Percentiles rank a stretch among this genome's conserved stretches.
Conservation (phyloP, 2,329 filamentous ascomycete genomes). For the Aspergillus costaricaensis region DNA sequence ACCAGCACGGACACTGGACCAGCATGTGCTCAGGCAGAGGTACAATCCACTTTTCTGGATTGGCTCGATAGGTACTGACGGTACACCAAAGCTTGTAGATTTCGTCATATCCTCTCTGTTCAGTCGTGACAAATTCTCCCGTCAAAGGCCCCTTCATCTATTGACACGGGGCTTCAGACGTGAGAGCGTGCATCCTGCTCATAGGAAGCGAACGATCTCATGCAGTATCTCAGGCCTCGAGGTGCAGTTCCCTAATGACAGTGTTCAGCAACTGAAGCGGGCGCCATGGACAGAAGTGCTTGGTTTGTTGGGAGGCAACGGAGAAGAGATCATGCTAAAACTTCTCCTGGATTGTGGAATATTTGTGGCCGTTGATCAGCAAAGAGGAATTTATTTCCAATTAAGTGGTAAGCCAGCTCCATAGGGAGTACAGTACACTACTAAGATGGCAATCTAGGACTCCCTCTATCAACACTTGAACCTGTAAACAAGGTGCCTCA, state of each 20-base stretch:
- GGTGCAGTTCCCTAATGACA: slow-evolving; percentile 66
- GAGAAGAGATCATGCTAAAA: slow-evolving; percentile 75
- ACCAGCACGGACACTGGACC: slow-evolving; percentile 40
- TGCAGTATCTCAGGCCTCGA: slow-evolving; percentile 66
- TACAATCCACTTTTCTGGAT: slow-evolving; percentile 31
- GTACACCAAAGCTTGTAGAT: slow-evolving; percentile 64
- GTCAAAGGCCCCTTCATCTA: slow-evolving; percentile 67
- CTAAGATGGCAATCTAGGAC: slow-evolving; percentile 25
- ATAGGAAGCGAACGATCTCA: slow-evolving; percentile 30
- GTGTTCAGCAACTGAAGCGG: slow-evolving; percentile 68
- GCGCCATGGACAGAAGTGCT: slow-evolving; percentile 75
- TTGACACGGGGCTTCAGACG: slow-evolving; percentile 81
- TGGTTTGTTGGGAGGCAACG: slow-evolving; percentile 70
- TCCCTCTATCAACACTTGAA: slow-evolving; percentile 34
- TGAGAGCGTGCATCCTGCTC: slow-evolving; percentile 23
- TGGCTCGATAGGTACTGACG: not conserved
- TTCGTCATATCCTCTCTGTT: slow-evolving; percentile 79
- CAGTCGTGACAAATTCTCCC: slow-evolving; percentile 52
- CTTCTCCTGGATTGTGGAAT: slow-evolving; percentile 76
- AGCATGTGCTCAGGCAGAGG: slow-evolving; percentile 64
- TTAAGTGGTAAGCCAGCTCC: slow-evolving; percentile 64
- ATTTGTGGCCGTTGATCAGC: slow-evolving; percentile 64
- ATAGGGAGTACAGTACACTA: no score
- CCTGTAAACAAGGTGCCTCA: slow-evolving; percentile 19
- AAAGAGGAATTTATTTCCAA: slow-evolving; percentile 71